phyloP scores from a whole-genome alignment of 139 green algal species.

The Closterium sp. region DNA sequence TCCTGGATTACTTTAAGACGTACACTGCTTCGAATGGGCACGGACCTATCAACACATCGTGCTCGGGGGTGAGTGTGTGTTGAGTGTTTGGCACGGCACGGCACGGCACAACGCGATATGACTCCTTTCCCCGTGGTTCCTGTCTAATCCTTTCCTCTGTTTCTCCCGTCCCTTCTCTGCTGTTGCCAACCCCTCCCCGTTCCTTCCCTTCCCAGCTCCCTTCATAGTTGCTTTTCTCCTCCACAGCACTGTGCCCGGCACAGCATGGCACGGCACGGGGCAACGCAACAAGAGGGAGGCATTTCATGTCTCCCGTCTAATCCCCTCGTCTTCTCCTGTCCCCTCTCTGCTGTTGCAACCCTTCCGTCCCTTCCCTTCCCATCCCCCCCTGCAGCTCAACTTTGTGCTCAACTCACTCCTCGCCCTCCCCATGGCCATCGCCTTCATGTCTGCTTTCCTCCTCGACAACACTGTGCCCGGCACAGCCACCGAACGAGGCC shows the following conservation, averaged over 20 bases:
- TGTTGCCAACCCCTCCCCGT: neutral
- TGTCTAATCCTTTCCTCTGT: too few species aligned
- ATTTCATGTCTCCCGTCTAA: too few species aligned
- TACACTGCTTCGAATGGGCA: neutral
- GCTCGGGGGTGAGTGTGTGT: conserved; percentile 5
- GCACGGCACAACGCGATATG: too few species aligned
- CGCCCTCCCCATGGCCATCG: conserved; percentile 14
- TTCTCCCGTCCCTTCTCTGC: neutral
- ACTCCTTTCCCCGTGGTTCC: too few species aligned
- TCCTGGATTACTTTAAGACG: conserved; percentile 4
- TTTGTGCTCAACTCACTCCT: conserved; percentile 21
- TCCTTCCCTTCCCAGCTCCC: neutral
- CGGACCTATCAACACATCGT: neutral
- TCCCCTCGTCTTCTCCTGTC: too few species aligned
- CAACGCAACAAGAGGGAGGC: neutral
- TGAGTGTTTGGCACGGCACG: too few species aligned
- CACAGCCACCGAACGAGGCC: conserved; percentile 4
- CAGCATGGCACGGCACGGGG: too few species aligned
- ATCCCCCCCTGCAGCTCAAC: conserved; percentile 1
- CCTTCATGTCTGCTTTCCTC: conserved; percentile 25
- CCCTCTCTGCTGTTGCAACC: too few species aligned
- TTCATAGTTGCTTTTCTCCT: conserved; percentile 21
- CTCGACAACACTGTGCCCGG: conserved; percentile 35
- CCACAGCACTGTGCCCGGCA: conserved; percentile 2
- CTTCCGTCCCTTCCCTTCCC: too few species aligned